phyloP scores from a whole-genome alignment of 495 filamentous ascomycete genomes.

The Penicillium angulare region DNA sequence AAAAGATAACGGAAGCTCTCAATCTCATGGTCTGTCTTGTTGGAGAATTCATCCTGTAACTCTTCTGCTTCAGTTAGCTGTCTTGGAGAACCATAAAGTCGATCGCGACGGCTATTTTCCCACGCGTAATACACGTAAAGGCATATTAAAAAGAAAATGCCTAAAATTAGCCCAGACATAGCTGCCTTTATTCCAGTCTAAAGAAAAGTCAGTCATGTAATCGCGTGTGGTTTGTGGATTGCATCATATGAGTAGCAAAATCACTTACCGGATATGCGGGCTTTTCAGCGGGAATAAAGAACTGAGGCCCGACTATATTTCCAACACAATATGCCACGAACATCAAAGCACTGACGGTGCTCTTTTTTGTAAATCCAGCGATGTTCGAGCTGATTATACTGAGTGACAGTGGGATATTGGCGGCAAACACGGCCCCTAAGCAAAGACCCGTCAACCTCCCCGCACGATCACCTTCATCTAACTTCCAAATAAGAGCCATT shows the following conservation, averaged over 20 bases:
- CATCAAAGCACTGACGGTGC: slow-evolving; percentile 38
- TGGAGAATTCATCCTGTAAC: slow-evolving; percentile 28
- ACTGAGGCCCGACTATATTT: slow-evolving; percentile 40
- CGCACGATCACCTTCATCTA: slow-evolving; percentile 48
- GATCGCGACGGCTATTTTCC: slow-evolving; percentile 28
- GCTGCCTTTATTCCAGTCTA: slow-evolving; percentile 32
- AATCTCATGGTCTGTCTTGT: slow-evolving; percentile 33
- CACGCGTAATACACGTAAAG: slow-evolving; percentile 22
- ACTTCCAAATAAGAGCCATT: slow-evolving; percentile 56
- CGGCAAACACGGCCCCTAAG: slow-evolving; percentile 48
- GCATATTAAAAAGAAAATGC: slow-evolving; percentile 25
- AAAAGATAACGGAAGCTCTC: slow-evolving; percentile 32
- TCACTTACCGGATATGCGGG: slow-evolving; percentile 32
- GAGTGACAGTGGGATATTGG: slow-evolving; percentile 55
- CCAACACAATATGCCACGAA: slow-evolving; percentile 39
- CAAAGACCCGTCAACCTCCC: slow-evolving; percentile 57
- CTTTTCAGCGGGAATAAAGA: slow-evolving; percentile 33
- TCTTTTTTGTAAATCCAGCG: slow-evolving; percentile 66
- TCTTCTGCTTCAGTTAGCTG: slow-evolving; percentile 24
- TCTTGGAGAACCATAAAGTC: slow-evolving; percentile 20
- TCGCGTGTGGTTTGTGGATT: background rate
- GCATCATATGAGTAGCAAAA: no score
- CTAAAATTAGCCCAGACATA: slow-evolving; percentile 25
- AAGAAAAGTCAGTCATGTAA: background rate
- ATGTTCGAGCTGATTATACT: slow-evolving; percentile 59